Percentiles rank a stretch among this genome's conserved stretches.
phyloP scores from a whole-genome alignment of 441 rosid genomes.

The Breynia disticha region DNA sequence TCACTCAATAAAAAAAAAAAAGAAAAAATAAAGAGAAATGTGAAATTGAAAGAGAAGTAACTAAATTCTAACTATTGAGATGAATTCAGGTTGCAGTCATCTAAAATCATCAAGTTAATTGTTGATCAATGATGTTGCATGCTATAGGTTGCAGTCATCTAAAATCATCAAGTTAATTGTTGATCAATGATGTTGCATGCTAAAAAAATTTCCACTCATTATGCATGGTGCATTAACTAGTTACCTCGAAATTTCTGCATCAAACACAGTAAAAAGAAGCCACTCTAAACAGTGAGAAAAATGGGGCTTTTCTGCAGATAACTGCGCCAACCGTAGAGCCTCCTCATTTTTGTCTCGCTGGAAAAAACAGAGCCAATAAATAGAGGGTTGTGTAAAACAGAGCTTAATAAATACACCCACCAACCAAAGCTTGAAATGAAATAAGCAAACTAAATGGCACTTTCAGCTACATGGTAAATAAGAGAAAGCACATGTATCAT shows the following conservation, averaged over 20 bases:
- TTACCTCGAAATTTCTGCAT: constrained; percentile 92
- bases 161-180: no score
- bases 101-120: no score
- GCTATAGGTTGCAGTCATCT: no score
- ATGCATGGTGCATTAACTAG: background rate
- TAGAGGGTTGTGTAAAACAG: constrained; percentile 1
- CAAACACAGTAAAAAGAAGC: constrained; percentile 98
- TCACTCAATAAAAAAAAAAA: no score
- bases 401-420: background rate
- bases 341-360: constrained; percentile 94
- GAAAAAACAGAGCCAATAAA: constrained; percentile 12
- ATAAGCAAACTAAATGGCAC: no score
- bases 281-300: constrained; percentile 96
- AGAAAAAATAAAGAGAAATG: background rate
- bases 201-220: background rate
- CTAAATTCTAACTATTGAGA: background rate
- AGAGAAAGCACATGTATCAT: no score
- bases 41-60: background rate
- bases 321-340: constrained; percentile 80
- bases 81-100: background rate
- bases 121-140: no score
- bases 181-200: no score
- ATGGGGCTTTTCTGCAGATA: constrained; percentile 96
- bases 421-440: no score
- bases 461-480: no score